Conservation (phyloP, 1,284 basidiomycete species). For the Cutaneotrichosporon cyanovorans region DNA sequence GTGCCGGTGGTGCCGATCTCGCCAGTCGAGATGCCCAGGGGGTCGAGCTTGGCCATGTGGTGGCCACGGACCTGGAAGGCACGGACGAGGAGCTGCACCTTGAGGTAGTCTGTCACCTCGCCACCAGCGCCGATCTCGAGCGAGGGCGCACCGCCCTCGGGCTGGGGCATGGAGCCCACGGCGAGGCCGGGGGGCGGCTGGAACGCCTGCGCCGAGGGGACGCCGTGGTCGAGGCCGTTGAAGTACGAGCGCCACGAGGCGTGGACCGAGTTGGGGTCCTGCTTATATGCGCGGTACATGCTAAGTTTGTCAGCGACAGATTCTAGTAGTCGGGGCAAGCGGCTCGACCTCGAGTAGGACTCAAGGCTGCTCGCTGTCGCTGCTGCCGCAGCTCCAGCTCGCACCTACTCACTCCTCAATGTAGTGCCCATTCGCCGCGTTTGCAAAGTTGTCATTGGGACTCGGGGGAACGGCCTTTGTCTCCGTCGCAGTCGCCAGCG, state of each 20-base stretch:
- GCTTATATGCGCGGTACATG: slow-evolving; percentile 86
- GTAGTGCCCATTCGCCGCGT: slow-evolving; percentile 89
- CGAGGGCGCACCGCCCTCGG: slow-evolving; percentile 73
- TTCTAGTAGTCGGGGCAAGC: background rate
- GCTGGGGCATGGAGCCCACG: slow-evolving; percentile 52
- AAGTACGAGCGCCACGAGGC: slow-evolving; percentile 95
- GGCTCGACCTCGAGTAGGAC: no score
- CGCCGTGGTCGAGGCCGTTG: slow-evolving; percentile 80
- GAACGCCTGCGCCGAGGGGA: slow-evolving; percentile 76
- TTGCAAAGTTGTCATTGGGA: slow-evolving; percentile 60
- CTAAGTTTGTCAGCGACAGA: slow-evolving; percentile 26
- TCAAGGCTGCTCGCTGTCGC: no score
- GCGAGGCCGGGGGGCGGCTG: slow-evolving; percentile 62
- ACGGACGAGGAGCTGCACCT: slow-evolving; percentile 91
- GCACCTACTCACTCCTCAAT: slow-evolving; percentile 61
- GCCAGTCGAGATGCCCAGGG: slow-evolving; percentile 82
- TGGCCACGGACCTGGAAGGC: slow-evolving; percentile 99
- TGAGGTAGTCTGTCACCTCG: slow-evolving; percentile 88
- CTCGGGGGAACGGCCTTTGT: slow-evolving; percentile 37
- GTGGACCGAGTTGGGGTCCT: slow-evolving; percentile 88
- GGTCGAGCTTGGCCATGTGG: slow-evolving; percentile 90
- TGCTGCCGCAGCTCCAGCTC: no score
- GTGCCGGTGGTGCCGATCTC: slow-evolving; percentile 63
- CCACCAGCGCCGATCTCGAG: slow-evolving; percentile 57
- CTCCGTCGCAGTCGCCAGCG: slow-evolving; percentile 31